phyloP scores from a whole-genome alignment of 2,329 filamentous ascomycete genomes.

The Paracoccidioides brasiliensis region DNA sequence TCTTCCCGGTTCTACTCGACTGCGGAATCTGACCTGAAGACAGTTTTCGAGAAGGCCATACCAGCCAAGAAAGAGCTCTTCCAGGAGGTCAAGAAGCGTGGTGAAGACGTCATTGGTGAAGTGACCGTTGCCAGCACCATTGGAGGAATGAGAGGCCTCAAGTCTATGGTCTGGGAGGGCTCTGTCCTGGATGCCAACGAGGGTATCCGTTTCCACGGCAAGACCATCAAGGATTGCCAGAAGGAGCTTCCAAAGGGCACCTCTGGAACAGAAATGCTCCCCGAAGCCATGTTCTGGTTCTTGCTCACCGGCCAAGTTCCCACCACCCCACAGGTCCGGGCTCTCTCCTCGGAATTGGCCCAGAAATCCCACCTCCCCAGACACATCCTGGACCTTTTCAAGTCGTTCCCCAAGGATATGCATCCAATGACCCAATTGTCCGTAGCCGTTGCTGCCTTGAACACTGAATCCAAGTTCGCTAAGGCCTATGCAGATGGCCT shows the following conservation, averaged over 20 bases:
- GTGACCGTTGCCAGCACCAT: slow-evolving; percentile 90
- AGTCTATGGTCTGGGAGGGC: slow-evolving; percentile 98
- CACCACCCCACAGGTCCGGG: slow-evolving; percentile 65
- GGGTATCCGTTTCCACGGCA: slow-evolving; percentile 95
- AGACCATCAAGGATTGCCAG: slow-evolving; percentile 97
- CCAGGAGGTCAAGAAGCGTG: slow-evolving; percentile 82
- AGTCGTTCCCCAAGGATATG: slow-evolving; percentile 75
- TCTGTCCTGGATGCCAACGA: slow-evolving; percentile 93
- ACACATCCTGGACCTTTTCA: slow-evolving; percentile 78
- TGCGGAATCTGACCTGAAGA: slow-evolving; percentile 78
- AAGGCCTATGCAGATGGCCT: slow-evolving; percentile 83
- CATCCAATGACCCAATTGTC: slow-evolving; percentile 99
- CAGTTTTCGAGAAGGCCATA: slow-evolving; percentile 68
- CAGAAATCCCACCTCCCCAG: slow-evolving; percentile 70
- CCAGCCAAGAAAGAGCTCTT: slow-evolving; percentile 87
- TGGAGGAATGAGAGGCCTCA: slow-evolving; percentile 93
- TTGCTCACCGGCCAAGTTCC: slow-evolving; percentile 88
- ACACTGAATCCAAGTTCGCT: slow-evolving; percentile 87
- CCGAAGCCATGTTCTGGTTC: slow-evolving; percentile 99
- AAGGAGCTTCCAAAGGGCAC: slow-evolving; percentile 83
- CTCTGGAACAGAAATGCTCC: slow-evolving; percentile 79
- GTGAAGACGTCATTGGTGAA: slow-evolving; percentile 72
- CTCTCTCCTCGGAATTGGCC: slow-evolving; percentile 73
- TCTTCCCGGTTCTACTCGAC: slow-evolving; percentile 37
- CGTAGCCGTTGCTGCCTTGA: slow-evolving; percentile 88